Evolutionary conservation across 2,329 filamentous ascomycete genomes (phyloP).

Genomic region (Arthrobotrys sphaeroides): DNA sequence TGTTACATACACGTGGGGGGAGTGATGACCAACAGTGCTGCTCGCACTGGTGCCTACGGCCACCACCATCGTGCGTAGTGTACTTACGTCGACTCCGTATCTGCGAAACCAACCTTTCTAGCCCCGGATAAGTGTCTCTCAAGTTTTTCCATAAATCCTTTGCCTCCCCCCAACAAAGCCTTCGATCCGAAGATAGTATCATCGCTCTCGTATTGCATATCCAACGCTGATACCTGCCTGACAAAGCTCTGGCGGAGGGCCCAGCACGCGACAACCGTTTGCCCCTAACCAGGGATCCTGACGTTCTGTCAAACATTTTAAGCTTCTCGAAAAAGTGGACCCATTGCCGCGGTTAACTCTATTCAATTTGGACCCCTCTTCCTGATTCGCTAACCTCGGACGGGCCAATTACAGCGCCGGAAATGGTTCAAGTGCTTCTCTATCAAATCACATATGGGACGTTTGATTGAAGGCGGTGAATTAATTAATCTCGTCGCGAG

Average conservation of each 20-base stretch:
- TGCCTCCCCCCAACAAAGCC: slow-evolving; percentile 10
- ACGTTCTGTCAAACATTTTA: slow-evolving; percentile 47
- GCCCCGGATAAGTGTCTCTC: not conserved
- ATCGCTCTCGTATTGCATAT: not conserved
- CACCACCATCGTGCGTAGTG: slow-evolving; percentile 3
- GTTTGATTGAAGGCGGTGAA: no score
- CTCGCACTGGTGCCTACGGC: slow-evolving; percentile 34
- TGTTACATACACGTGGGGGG: slow-evolving; percentile 25
- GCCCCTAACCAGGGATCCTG: slow-evolving; percentile 5
- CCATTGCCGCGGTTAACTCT: slow-evolving; percentile 34
- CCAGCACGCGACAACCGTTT: slow-evolving; percentile 23
- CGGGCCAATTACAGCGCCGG: no score
- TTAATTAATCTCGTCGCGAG: no score
- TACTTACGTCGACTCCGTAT: not conserved
- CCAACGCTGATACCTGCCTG: not conserved
- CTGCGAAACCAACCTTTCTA: slow-evolving; percentile 14
- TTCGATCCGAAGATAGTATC: not conserved
- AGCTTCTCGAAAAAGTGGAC: slow-evolving; percentile 40
- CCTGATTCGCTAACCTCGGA: not conserved
- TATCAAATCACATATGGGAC: no score
- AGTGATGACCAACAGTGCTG: slow-evolving; percentile 23
- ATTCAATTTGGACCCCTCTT: not conserved
- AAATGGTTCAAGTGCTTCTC: no score
- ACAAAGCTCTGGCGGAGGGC: not conserved
- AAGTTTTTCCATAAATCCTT: slow-evolving; percentile 40